phyloP scores from a whole-genome alignment of 2,329 filamentous ascomycete species.

The Xylaria sp. region DNA sequence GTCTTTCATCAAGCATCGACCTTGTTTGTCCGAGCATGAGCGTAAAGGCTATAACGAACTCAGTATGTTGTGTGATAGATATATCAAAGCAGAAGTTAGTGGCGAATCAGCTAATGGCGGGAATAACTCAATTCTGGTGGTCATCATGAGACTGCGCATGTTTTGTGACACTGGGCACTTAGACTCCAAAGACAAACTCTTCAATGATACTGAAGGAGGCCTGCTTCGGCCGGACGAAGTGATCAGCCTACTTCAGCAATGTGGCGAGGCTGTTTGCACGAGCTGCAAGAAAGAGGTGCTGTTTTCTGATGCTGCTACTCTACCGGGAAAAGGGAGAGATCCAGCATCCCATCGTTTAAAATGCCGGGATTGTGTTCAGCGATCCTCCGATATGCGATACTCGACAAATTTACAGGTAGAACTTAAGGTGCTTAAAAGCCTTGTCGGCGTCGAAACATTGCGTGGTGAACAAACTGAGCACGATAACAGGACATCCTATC shows the following conservation, averaged over 20 bases:
- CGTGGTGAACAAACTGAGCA: neutral
- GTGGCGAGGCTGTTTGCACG: slow-evolving; percentile 22
- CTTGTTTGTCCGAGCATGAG: slow-evolving; percentile 26
- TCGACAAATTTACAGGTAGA: neutral
- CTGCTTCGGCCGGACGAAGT: slow-evolving; percentile 18
- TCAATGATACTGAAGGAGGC: slow-evolving; percentile 26
- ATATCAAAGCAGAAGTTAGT: slow-evolving; percentile 33
- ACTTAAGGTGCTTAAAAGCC: neutral
- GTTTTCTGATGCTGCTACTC: neutral
- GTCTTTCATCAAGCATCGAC: slow-evolving; percentile 28
- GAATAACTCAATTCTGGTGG: slow-evolving; percentile 34
- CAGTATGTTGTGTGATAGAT: slow-evolving; percentile 20
- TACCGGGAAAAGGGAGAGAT: neutral
- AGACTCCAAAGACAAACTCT: neutral
- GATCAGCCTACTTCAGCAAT: slow-evolving; percentile 33
- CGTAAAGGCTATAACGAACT: slow-evolving; percentile 29
- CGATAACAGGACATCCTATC: slow-evolving; percentile 11
- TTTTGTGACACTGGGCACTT: slow-evolving; percentile 43
- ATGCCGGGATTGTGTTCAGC: slow-evolving; percentile 14
- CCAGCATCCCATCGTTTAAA: neutral
- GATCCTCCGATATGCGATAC: neutral
- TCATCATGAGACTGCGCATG: slow-evolving; percentile 43
- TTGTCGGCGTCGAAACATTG: neutral
- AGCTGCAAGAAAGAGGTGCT: slow-evolving; percentile 22
- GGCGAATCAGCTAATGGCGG: neutral